A percentile compares a stretch with the other conserved stretches of the same genome.
Evolutionary conservation across 2,329 filamentous ascomycete genomes (phyloP).

Genomic region (Penicillium rolfsii): DNA sequence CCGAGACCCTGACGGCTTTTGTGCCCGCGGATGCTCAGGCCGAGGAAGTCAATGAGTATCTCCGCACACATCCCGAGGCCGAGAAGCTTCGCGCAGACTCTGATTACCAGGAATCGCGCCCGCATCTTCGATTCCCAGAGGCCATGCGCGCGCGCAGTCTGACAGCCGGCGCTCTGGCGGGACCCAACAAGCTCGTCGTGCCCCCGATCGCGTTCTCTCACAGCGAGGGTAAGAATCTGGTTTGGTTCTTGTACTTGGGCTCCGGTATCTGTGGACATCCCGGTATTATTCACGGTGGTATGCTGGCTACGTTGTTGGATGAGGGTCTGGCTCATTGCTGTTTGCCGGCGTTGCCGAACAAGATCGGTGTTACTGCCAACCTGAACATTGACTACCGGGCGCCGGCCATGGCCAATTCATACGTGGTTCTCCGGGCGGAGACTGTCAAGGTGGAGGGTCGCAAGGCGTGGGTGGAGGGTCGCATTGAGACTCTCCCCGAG

Average conservation of each 20-base stretch:
- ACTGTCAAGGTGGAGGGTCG: conserved; percentile 86
- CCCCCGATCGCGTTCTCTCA: conserved; percentile 80
- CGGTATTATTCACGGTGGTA: conserved; percentile 85
- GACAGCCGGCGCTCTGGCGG: conserved; percentile 77
- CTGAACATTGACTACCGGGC: conserved; percentile 80
- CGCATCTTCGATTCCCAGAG: conserved; percentile 82
- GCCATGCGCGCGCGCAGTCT: conserved; percentile 72
- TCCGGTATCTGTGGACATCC: conserved; percentile 83
- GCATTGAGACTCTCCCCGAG: conserved; percentile 75
- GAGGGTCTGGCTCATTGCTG: conserved; percentile 87
- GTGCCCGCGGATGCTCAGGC: conserved; percentile 57
- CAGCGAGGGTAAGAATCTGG: conserved; percentile 67
- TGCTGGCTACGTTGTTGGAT: conserved; percentile 90
- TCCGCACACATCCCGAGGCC: conserved; percentile 76
- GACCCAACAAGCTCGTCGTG: conserved; percentile 74
- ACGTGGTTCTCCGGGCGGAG: conserved; percentile 75
- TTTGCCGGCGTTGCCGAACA: conserved; percentile 84
- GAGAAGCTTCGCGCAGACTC: conserved; percentile 67
- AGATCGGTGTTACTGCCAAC: conserved; percentile 79
- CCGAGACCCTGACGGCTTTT: conserved; percentile 72
- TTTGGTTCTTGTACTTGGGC: conserved; percentile 77
- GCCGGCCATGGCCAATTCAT: conserved; percentile 74
- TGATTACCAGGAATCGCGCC: conserved; percentile 74
- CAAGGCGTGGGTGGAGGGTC: conserved; percentile 91
- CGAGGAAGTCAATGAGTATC: conserved; percentile 69